Evolutionary conservation across 192 early-diverging fungal species (phyloP).

Genomic region (Phycomyces blakesleeanus): DNA sequence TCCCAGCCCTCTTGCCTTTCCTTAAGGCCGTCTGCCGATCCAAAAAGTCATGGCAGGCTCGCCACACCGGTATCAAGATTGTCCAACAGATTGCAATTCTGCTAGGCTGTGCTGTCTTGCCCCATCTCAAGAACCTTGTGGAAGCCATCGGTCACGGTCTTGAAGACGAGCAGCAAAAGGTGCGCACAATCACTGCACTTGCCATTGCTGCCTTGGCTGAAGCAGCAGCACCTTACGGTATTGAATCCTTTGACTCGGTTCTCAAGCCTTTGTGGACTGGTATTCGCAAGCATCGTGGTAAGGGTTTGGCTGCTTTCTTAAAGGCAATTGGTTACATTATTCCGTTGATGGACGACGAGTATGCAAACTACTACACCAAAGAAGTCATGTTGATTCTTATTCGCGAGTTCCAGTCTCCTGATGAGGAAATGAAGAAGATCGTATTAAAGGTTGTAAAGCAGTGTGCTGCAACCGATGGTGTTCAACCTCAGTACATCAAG

Average conservation of each 20-base stretch:
- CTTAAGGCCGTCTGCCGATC: constrained; percentile 92
- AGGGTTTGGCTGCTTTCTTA: constrained; percentile 93
- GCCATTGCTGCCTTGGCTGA: constrained; percentile 94
- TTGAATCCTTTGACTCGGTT: constrained; percentile 93
- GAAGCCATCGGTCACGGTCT: constrained; percentile 88
- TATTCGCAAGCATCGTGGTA: constrained; percentile 92
- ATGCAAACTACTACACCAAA: constrained; percentile 91
- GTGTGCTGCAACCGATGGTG: constrained; percentile 91
- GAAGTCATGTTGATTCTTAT: constrained; percentile 91
- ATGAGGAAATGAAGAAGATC: constrained; percentile 99
- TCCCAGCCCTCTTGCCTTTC: constrained; percentile 92
- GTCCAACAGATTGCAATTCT: constrained; percentile 96
- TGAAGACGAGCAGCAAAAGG: constrained; percentile 96
- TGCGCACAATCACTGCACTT: constrained; percentile 91
- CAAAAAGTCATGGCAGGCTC: constrained; percentile 97
- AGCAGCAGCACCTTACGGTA: constrained; percentile 96
- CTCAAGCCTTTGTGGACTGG: constrained; percentile 90
- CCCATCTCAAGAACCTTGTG: constrained; percentile 89
- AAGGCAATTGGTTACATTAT: constrained; percentile 99
- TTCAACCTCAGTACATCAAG: constrained; percentile 80
- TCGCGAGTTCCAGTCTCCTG: constrained; percentile 94
- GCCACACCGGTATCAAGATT: constrained; percentile 97
- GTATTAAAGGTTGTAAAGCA: constrained; percentile 97
- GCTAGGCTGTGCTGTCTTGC: constrained; percentile 89
- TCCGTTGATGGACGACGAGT: constrained; percentile 94